Conservation (phyloP, 1,139 yeast genomes). For the Nakaseomyces glabratus region DNA sequence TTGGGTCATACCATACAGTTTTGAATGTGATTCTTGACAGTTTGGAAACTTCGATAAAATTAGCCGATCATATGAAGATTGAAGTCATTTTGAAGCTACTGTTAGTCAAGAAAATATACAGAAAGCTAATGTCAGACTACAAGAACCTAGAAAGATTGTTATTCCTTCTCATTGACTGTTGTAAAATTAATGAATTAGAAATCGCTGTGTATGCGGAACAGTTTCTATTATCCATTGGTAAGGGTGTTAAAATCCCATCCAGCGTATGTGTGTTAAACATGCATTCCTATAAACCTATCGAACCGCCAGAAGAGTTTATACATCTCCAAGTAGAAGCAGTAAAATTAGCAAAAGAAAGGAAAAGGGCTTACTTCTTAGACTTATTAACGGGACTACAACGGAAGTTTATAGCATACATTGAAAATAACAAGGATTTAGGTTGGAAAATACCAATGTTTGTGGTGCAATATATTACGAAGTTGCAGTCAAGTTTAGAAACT, state of each 20-base stretch:
- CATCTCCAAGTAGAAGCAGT: conserved; percentile 50
- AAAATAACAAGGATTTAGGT: conserved; percentile 37
- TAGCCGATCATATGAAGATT: conserved; percentile 47
- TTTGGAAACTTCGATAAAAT: conserved; percentile 44
- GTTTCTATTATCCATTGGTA: conserved; percentile 41
- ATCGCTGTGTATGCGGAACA: conserved; percentile 45
- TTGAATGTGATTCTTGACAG: conserved; percentile 37
- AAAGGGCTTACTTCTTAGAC: conserved; percentile 39
- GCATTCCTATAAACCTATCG: conserved; percentile 37
- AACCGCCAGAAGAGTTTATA: conserved; percentile 54
- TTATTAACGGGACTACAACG: conserved; percentile 39
- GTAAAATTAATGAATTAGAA: conserved; percentile 49
- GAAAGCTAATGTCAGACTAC: conserved; percentile 51
- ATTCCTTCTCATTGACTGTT: conserved; percentile 46
- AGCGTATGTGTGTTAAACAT: conserved; percentile 48
- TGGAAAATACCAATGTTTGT: conserved; percentile 64
- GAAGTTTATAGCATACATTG: conserved; percentile 32
- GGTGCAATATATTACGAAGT: conserved; percentile 43
- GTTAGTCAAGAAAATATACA: conserved; percentile 43
- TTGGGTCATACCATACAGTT: conserved; percentile 55
- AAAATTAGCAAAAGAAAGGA: conserved; percentile 48
- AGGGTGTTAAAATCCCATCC: conserved; percentile 49
- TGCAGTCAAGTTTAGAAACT: conserved; percentile 51
- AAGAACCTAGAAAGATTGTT: conserved; percentile 42
- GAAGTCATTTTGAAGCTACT: conserved; percentile 61